Percentiles rank a stretch among this genome's conserved stretches.
These are phyloP conservation scores for Chalciporus piperatus DNA, from an alignment of 768 basidiomycete species.

Conservation along the genomic window DNA sequence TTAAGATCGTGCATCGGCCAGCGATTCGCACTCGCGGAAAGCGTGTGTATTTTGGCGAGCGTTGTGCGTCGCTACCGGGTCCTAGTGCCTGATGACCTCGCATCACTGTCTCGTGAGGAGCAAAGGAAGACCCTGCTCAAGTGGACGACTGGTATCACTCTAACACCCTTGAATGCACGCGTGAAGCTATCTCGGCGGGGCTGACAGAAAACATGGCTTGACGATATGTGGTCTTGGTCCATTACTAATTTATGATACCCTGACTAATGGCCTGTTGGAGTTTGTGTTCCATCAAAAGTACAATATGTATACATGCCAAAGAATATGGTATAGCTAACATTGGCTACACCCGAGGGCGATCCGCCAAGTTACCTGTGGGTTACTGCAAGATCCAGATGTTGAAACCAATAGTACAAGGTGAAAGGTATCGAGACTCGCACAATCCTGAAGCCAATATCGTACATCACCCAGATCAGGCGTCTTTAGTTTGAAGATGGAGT, in stretches of 20 bases:
- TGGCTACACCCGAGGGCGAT: not conserved
- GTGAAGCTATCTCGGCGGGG: slow-evolving; percentile 22
- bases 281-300: not conserved
- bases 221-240: not conserved
- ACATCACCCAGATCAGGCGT: not conserved
- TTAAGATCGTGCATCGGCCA: slow-evolving; percentile 49
- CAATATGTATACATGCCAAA: not conserved
- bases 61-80: slow-evolving; percentile 43
- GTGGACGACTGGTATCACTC: slow-evolving; percentile 38
- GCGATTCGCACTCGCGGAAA: slow-evolving; percentile 44
- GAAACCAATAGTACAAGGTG: not conserved
- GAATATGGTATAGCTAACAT: no score
- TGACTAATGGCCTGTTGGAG: not conserved
- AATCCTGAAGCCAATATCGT: no score
- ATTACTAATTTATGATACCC: not conserved
- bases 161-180: slow-evolving; percentile 31
- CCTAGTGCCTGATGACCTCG: slow-evolving; percentile 37
- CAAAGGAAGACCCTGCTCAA: slow-evolving; percentile 34
- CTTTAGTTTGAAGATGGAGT: not conserved
- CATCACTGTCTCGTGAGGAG: slow-evolving; percentile 24
- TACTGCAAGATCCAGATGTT: not conserved
- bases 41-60: slow-evolving; percentile 41
- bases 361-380: not conserved
- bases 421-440: no score
- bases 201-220: not conserved